These are phyloP conservation scores for Crotalaria pallida DNA, from an alignment of 306 rosid species.

Conservation along the genomic window DNA sequence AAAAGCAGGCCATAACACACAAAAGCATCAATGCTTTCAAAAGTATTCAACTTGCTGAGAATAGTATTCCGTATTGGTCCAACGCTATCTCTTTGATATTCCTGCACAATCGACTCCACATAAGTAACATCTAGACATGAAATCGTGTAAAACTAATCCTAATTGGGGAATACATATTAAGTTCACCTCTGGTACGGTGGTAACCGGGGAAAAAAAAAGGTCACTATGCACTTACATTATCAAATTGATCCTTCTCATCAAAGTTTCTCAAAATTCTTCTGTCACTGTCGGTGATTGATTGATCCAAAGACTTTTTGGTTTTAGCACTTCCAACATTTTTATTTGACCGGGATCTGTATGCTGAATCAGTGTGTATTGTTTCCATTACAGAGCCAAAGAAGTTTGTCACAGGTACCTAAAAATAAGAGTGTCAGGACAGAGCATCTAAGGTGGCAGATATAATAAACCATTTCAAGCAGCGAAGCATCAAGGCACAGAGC, in stretches of 20 bases:
- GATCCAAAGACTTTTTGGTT: constrained; percentile 25
- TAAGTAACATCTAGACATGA: constrained; percentile 4
- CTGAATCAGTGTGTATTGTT: constrained; percentile 84
- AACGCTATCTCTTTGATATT: constrained; percentile 27
- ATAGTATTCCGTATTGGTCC: constrained; percentile 40
- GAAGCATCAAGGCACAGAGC: not conserved
- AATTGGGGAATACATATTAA: not conserved
- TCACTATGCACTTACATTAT: not conserved
- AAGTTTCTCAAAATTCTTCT: constrained; percentile 34
- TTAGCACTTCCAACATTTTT: constrained; percentile 17
- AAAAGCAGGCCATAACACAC: constrained; percentile 60
- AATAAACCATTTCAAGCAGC: not conserved
- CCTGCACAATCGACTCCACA: constrained; percentile 43
- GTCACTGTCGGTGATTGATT: constrained; percentile 22
- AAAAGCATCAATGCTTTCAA: constrained; percentile 52
- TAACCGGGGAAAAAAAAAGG: not conserved
- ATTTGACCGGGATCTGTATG: constrained; percentile 41
- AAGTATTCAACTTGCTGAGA: constrained; percentile 28
- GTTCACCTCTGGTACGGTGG: constrained; percentile 33
- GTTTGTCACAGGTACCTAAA: constrained; percentile 85
- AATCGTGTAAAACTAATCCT: not conserved
- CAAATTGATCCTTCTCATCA: constrained; percentile 26
- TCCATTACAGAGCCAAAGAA: constrained; percentile 97
- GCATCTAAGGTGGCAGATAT: not conserved
- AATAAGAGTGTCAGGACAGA: constrained; percentile 24